phyloP scores from a whole-genome alignment of 148 eudicot genomes.

The Vaccinium vitisidaea region DNA sequence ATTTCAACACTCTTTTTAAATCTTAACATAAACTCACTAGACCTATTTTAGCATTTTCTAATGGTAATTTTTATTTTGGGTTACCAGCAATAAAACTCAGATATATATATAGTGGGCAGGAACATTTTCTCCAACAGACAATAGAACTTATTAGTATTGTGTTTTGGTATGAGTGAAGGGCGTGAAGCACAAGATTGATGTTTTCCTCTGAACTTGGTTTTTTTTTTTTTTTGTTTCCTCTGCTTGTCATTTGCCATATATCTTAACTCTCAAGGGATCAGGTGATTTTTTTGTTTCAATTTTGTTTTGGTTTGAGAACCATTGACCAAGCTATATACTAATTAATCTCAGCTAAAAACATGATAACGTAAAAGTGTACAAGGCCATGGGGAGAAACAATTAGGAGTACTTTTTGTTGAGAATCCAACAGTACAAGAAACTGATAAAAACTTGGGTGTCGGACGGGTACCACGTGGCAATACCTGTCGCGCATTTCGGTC shows the following conservation, averaged over 20 bases:
- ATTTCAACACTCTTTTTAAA: too few relatives aligned
- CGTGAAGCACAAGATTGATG: conserved; percentile 3
- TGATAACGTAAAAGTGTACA: not conserved
- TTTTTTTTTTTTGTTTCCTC: not conserved
- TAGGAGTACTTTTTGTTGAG: not conserved
- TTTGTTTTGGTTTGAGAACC: not conserved
- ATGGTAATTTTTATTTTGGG: too few relatives aligned
- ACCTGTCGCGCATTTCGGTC: too few relatives aligned
- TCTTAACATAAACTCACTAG: too few relatives aligned
- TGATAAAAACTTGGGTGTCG: too few relatives aligned
- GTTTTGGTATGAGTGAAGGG: not conserved
- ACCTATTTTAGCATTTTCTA: too few relatives aligned
- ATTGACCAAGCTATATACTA: not conserved
- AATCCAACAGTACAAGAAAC: not conserved
- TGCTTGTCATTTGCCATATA: not conserved
- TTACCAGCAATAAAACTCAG: too few relatives aligned
- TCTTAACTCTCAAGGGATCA: not conserved
- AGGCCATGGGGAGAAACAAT: not conserved
- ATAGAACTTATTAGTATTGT: not conserved
- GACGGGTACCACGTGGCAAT: too few relatives aligned
- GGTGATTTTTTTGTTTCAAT: not conserved
- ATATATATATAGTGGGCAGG: not conserved
- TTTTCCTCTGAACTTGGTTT: not conserved
- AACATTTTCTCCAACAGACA: not conserved
- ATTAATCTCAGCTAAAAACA: not conserved